phyloP scores from a whole-genome alignment of 208 protist species.

The Trypanosomatidae sp. region DNA sequence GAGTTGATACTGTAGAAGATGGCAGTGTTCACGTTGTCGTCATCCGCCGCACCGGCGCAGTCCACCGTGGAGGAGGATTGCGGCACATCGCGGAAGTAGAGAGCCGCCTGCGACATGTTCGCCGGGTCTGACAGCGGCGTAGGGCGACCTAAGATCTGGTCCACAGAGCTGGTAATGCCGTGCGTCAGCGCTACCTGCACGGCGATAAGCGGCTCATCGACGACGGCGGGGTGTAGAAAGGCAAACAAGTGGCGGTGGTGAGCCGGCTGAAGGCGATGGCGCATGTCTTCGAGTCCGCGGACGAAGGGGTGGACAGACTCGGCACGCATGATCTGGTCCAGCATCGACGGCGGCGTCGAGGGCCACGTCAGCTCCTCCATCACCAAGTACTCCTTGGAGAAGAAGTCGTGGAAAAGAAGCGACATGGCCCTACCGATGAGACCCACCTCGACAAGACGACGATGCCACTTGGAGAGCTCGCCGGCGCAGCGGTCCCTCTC shows the following conservation, averaged over 20 bases:
- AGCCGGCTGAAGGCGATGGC: constrained; percentile 63
- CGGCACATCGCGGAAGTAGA: constrained; percentile 19
- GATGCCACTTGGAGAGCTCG: constrained; percentile 40
- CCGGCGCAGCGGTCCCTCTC: constrained; percentile 4
- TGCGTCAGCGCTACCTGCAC: constrained; percentile 81
- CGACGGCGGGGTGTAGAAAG: constrained; percentile 80
- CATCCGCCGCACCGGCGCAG: not conserved
- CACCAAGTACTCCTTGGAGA: constrained; percentile 75
- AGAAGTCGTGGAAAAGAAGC: constrained; percentile 76
- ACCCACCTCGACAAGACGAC: constrained; percentile 51
- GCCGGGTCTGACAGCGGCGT: constrained; percentile 39
- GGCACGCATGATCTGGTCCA: constrained; percentile 75
- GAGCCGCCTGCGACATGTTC: constrained; percentile 20
- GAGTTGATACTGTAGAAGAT: constrained; percentile 92
- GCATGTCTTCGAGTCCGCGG: constrained; percentile 62
- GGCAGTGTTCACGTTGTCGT: constrained; percentile 69
- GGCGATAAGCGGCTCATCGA: constrained; percentile 82
- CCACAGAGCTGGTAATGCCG: constrained; percentile 59
- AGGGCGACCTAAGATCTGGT: constrained; percentile 55
- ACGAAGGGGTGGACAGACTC: constrained; percentile 80
- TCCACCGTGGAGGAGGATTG: not conserved
- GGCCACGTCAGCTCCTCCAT: constrained; percentile 89
- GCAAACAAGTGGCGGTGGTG: constrained; percentile 74
- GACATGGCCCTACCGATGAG: constrained; percentile 56
- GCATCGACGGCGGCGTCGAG: constrained; percentile 57